Base-by-base conservation (phyloP, 1,284 basidiomycete species). In the Trichosporon asahii region DNA sequence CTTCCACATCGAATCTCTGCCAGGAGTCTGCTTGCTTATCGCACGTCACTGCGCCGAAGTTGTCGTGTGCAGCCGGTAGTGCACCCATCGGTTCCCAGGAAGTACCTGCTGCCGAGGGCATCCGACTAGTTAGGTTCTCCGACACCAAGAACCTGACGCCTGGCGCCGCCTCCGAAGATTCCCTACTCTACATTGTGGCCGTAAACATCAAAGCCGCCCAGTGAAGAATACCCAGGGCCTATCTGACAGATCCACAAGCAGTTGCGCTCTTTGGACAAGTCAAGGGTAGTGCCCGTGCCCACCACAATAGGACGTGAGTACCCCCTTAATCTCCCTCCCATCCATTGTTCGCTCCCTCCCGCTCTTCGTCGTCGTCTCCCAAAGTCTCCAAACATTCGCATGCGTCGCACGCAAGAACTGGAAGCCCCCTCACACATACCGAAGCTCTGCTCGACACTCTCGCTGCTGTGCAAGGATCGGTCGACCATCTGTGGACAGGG, bases 301-400 rank as follows among this genome's bases (percentile, higher is more conserved):
- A 61, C 57, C 57, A 61, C 57, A 61, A 61, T 61, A 61, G 15
- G 29, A 31, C 14, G 57, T 61, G 29, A 61, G 57, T 61, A 61
- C 18, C 57, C 27, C 40, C 18, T 44, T 44, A 44, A 44, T 61
- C 57, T 14, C 29, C 55, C 29, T 61, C 27, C 14, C 21, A 31
- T 7, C 57, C 27, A n/a, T 61, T 61, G 57, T 61, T 33, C 29
- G 11, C 27, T 14, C 14, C 55, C 29, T 31, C 57, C 27, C 21
- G 18, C 27, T 31, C n/a, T n/a, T n/a, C 29, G 7, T 5, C 29
- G 27, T 23, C 21, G 15, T 61, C 57, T 31, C 25, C 14, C 29
- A 23, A 18, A 61, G 3, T n/a, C n/a, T 31, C 14, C 29, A 23
- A 18, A 61, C 14, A 31, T 31, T 31, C 11, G 57, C 18, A 29